Evolutionary conservation across 768 basidiomycete species (phyloP).

Genomic region (Naganishia randhawae): DNA sequence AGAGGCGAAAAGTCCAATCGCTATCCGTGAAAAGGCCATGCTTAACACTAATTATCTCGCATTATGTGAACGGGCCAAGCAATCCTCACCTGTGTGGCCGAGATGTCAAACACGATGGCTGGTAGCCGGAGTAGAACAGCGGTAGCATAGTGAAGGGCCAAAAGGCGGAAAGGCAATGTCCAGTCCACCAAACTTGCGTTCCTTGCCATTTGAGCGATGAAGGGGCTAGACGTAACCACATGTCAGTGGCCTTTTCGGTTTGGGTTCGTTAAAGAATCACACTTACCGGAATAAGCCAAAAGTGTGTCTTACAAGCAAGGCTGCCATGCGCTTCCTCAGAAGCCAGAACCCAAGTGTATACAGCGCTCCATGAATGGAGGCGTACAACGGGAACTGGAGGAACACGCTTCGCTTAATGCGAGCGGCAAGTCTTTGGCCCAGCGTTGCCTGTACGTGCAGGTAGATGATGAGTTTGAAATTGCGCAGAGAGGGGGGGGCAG

Average conservation of each 20-base stretch:
- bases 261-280: neutral
- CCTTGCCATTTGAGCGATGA: conserved; percentile 24
- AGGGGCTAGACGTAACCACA: conserved; percentile 7
- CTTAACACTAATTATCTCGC: conserved; percentile 27
- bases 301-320: conserved; percentile 9
- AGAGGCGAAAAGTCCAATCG: conserved; percentile 43
- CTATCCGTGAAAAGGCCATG: conserved; percentile 12
- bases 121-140: conserved; percentile 28
- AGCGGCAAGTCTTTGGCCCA: conserved; percentile 10
- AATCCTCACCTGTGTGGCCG: conserved; percentile 39
- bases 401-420: conserved; percentile 22
- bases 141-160: conserved; percentile 18
- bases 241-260: neutral
- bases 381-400: conserved; percentile 11
- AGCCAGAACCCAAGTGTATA: conserved; percentile 15
- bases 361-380: neutral
- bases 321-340: neutral
- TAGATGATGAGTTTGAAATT: too few relatives aligned
- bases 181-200: neutral
- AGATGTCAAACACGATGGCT: conserved; percentile 38
- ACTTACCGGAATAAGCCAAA: conserved; percentile 19
- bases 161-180: conserved; percentile 2
- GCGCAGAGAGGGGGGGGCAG: too few relatives aligned
- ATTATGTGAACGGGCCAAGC: neutral
- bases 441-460: neutral